Percentiles rank a stretch among this genome's conserved stretches.
phyloP scores from a whole-genome alignment of 2,329 filamentous ascomycete genomes.

The Cladophialophora exuberans region DNA sequence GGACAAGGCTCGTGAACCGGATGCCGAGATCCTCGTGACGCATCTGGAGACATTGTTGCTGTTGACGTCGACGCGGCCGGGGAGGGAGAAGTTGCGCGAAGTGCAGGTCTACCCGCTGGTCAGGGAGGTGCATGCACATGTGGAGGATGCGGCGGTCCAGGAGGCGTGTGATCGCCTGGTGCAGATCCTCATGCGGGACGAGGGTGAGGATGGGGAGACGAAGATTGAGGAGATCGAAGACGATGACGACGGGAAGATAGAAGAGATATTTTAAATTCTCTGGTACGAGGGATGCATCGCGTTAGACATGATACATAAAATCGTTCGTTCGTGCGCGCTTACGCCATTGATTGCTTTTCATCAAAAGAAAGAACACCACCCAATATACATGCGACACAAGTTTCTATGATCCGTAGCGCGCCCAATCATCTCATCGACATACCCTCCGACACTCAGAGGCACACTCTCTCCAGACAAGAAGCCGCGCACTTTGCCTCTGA shows the following conservation, averaged over 20 bases:
- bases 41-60: slow-evolving; percentile 88
- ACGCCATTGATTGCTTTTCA: too few species aligned
- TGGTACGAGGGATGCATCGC: not conserved
- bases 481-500: slow-evolving; percentile 83
- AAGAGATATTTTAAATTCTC: slow-evolving; percentile 47
- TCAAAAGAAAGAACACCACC: slow-evolving; percentile 77
- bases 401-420: slow-evolving; percentile 81
- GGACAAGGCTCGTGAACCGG: slow-evolving; percentile 82
- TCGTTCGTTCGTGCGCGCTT: too few species aligned
- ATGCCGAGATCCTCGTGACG: slow-evolving; percentile 76
- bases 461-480: slow-evolving; percentile 85
- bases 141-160: slow-evolving; percentile 76
- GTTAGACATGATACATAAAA: too few species aligned
- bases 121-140: slow-evolving; percentile 78
- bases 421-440: slow-evolving; percentile 92
- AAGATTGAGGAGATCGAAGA: slow-evolving; percentile 49
- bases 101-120: slow-evolving; percentile 88
- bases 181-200: slow-evolving; percentile 83
- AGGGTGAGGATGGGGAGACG: slow-evolving; percentile 66
- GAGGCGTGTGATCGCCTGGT: slow-evolving; percentile 89
- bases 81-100: slow-evolving; percentile 72
- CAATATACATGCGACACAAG: slow-evolving; percentile 93
- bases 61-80: slow-evolving; percentile 75
- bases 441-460: slow-evolving; percentile 90
- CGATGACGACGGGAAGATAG: slow-evolving; percentile 50